Evolutionary conservation across 2,329 filamentous ascomycete species (phyloP).

Genomic region (Aspergillus sp.): DNA sequence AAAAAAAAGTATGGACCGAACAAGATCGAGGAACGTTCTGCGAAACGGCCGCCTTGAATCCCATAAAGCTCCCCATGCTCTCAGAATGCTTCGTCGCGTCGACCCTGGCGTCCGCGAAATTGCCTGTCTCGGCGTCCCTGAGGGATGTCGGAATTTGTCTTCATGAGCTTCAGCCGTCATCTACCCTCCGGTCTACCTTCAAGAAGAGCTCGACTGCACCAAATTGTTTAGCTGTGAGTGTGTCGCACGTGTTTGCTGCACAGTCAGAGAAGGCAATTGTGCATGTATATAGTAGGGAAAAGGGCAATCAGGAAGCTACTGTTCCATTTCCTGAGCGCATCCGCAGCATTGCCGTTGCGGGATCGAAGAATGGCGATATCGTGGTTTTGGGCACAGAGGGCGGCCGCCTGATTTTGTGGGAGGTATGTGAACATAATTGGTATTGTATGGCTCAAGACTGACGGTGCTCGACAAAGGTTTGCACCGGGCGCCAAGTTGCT

Average conservation of each 20-base stretch:
- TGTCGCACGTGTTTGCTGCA: conserved; percentile 84
- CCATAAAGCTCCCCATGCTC: conserved; percentile 41
- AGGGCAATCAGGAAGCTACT: conserved; percentile 82
- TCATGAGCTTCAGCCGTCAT: conserved; percentile 76
- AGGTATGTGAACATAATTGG: conserved; percentile 55
- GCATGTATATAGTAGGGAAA: conserved; percentile 83
- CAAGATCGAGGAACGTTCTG: neutral
- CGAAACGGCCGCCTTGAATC: conserved; percentile 2
- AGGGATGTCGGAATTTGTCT: conserved; percentile 86
- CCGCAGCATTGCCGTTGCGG: conserved; percentile 70
- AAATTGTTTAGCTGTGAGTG: conserved; percentile 77
- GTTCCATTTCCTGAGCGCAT: conserved; percentile 88
- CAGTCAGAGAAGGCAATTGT: conserved; percentile 90
- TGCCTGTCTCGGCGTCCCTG: conserved; percentile 49
- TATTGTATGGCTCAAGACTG: neutral
- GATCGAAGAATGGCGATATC: conserved; percentile 59
- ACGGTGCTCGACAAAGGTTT: conserved; percentile 31
- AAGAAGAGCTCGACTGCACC: conserved; percentile 86
- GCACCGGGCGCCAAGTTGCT: conserved; percentile 46
- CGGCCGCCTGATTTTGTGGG: conserved; percentile 87
- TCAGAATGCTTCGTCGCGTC: conserved; percentile 51
- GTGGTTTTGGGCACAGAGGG: conserved; percentile 79
- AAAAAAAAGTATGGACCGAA: conserved; percentile 11
- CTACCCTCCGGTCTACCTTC: conserved; percentile 73
- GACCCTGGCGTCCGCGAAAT: conserved; percentile 42